A percentile compares a stretch with the other conserved stretches of the same genome.
phyloP scores from a whole-genome alignment of 2,329 filamentous ascomycete genomes.

The Domatiomyces catenatus region DNA sequence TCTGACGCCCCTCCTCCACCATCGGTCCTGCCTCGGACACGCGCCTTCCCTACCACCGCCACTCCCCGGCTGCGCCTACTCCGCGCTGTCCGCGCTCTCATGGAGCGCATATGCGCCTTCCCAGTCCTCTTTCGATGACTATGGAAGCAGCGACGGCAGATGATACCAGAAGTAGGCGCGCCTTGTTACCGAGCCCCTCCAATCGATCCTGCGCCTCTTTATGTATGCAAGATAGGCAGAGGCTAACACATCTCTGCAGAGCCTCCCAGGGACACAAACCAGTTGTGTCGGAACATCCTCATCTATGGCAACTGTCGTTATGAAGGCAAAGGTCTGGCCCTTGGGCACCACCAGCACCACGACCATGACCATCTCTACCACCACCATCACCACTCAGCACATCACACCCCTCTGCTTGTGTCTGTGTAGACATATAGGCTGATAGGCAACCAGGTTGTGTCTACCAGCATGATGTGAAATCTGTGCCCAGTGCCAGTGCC shows the following conservation, averaged over 20 bases:
- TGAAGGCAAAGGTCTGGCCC: constrained; percentile 55
- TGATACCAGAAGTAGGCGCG: neutral
- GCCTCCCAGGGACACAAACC: constrained; percentile 59
- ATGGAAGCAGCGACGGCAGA: neutral
- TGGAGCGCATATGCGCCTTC: neutral
- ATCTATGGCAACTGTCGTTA: constrained; percentile 90
- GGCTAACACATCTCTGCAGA: constrained; percentile 30
- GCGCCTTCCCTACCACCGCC: neutral
- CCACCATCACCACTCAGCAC: neutral
- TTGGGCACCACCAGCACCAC: constrained; percentile 2
- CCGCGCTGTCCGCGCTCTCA: neutral
- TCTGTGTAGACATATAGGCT: constrained; percentile 2
- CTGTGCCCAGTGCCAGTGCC: constrained; percentile 28
- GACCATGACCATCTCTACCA: too few relatives aligned
- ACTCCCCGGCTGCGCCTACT: neutral
- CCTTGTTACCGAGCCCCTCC: too few relatives aligned
- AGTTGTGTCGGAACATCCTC: constrained; percentile 72
- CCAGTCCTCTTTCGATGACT: neutral
- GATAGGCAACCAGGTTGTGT: constrained; percentile 44
- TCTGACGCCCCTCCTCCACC: neutral
- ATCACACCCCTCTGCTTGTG: neutral
- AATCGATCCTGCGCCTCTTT: too few relatives aligned
- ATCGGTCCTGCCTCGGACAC: neutral
- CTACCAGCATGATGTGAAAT: constrained; percentile 72
- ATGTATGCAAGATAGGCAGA: neutral